Evolutionary conservation across 2,329 filamentous ascomycete genomes (phyloP), one percentile per base, ranked within the genome.

Genomic region (Cladosporium velox): DNA sequence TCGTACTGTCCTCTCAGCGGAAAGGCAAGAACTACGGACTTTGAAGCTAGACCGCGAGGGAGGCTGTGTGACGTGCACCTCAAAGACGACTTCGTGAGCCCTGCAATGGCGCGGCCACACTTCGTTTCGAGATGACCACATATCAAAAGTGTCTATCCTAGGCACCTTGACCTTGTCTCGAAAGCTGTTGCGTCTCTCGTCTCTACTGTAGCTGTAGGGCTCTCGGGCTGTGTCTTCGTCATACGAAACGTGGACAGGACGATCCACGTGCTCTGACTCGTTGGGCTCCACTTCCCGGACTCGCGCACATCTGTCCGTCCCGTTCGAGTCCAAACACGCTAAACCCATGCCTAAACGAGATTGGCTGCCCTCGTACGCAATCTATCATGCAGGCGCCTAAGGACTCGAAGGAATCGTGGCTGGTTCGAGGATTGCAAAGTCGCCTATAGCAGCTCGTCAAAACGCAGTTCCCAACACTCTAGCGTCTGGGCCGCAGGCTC

Each of bases 301-400:
- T 21, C 18, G 21, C 52, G n/a, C 52, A 34, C 26, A 3, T 21
- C 32, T 32, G 32, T 30, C 52, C 52, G 52, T 32, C 26, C 52
- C 52, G 28, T 30, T 32, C 28, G 5, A 12, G 32, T 21, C 18
- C 26, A 34, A 54, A 55, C 52, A 21, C 52, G 52, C 52, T 55
- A 55, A 55, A 11, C 15, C n/a, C n/a, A 21, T 34, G 12, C 52
- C 28, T 55, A 55, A 55, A 55, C 52, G 52, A 55, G 28, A 34
- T 55, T 55, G 52, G 28, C 26, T 32, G 26, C n/a, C 18, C 18
- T 55, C 52, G 28, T 55, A 55, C n/a, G 52, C 52, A 55, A 55
- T 55, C 52, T 55, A 34, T 55, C 28, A 55, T 55, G 30, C 52
- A 34, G 15, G 15, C 28, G 28, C 28, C 52, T 32, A 55, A 30